Evolutionary conservation across 371 early-diverging fungal genomes (phyloP).

Genomic region (Choanephora cucurbitarum): DNA sequence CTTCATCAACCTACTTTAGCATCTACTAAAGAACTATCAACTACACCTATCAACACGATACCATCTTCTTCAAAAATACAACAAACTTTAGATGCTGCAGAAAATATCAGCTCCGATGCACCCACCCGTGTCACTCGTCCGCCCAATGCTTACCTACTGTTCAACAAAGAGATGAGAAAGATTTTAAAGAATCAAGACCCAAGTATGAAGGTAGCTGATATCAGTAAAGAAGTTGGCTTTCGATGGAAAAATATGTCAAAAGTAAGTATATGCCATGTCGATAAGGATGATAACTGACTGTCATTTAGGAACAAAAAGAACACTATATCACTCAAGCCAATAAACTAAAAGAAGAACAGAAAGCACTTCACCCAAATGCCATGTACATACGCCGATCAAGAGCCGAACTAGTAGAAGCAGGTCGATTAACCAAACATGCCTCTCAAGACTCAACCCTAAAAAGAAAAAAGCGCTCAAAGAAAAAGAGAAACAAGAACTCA

Average conservation of each 20-base stretch:
- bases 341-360: conserved; percentile 40
- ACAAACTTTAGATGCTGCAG: too few relatives aligned
- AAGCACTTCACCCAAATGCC: conserved; percentile 58
- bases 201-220: conserved; percentile 64
- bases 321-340: conserved; percentile 44
- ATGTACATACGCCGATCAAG: conserved; percentile 72
- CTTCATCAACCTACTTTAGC: conserved; percentile 23
- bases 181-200: conserved; percentile 65
- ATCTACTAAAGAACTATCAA: background rate
- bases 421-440: conserved; percentile 34
- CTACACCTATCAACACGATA: conserved; percentile 1
- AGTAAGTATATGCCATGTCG: conserved; percentile 16
- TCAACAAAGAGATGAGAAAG: conserved; percentile 68
- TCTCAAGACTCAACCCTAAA: background rate
- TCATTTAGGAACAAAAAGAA: conserved; percentile 34
- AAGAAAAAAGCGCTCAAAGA: conserved; percentile 25
- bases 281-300: too few relatives aligned
- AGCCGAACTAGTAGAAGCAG: conserved; percentile 60
- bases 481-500: conserved; percentile 56
- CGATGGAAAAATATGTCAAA: conserved; percentile 57
- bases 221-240: conserved; percentile 63
- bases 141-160: conserved; percentile 67
- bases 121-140: conserved; percentile 62
- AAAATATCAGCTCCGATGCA: conserved; percentile 6
- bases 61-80: too few relatives aligned